Base-by-base conservation (phyloP, 352 stramenopile genomes). In the Albugo candida region DNA sequence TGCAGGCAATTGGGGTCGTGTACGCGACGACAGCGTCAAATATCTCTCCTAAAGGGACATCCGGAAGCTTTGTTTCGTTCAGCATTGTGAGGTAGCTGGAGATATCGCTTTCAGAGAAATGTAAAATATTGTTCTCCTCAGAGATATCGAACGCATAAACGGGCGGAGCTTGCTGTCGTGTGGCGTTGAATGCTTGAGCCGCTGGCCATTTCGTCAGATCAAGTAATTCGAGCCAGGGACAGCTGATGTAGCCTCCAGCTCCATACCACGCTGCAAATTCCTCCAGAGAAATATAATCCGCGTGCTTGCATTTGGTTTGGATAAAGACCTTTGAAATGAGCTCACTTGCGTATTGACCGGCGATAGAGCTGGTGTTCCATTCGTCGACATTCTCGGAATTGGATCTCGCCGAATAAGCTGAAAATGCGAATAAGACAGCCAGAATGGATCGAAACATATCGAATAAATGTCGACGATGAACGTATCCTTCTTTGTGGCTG, bases 191-290 rank as follows among this genome's bases (percentile, higher is more conserved):
- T 0, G 78, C 78, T 55, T 87, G 72, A 21, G 88, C 88, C 3
- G 79, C 76, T 11, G 79, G 79, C 89, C 92, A 97, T 58, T 98
- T 98, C 0, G 74, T 80, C 48, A 98, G 53, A 59, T 97, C 88
- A 11, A 98, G 54, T 11, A 98, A 59, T 55, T 98, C 93, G 8
- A 98, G 58, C 93, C 93, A 98, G 12, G 88, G 82, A 51, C 92
- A 97, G 39, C 89, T 83, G 56, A 93, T 83, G 56, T 96, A 95
- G 5, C 92, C 92, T 31, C 83, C 83, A 21, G 80, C 75, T 0
- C 87, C 94, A 52, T 98, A 98, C 93, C 93, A 98, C 11, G 91
- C 74, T 5, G 89, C 92, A 68, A 98, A 98, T 48, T 97, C 84
- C 36, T 89, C 70, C 42, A 97, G 92, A 34, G 63, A 91, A 20